A percentile compares a stretch with the other conserved stretches of the same genome.
Evolutionary conservation across 257 asterid genomes (phyloP).

Genomic region (Nicotiana obtusifolia): DNA sequence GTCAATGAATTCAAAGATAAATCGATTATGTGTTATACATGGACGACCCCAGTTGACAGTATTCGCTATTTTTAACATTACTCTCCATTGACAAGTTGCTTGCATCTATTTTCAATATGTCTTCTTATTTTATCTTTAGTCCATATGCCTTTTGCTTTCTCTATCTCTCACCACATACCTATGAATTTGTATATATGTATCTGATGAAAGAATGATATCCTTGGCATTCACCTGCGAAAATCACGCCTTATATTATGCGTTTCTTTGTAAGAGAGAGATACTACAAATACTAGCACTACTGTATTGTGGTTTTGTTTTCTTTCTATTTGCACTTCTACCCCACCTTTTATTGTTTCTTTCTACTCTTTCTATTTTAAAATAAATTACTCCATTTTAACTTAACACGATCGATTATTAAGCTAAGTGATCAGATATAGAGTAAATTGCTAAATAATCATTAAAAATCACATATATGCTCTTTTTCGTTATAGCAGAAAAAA

Average conservation of each 20-base stretch:
- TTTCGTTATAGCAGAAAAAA: too few species aligned
- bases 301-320: background rate
- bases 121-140: background rate
- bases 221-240: constrained; percentile 25
- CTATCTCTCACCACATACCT: background rate
- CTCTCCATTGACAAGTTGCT: constrained; percentile 19
- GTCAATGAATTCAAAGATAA: too few species aligned
- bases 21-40: background rate
- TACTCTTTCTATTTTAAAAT: background rate
- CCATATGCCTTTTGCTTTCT: constrained; percentile 4
- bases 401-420: background rate
- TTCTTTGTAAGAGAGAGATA: background rate
- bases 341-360: background rate
- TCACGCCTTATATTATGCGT: constrained; percentile 29
- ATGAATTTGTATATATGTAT: background rate
- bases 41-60: background rate
- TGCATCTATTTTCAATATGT: background rate
- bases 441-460: background rate
- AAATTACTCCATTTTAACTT: background rate
- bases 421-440: background rate
- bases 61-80: background rate
- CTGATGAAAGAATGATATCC: constrained; percentile 3
- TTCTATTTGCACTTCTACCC: constrained; percentile 6
- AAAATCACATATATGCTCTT: background rate
- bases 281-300: background rate